phyloP scores from a whole-genome alignment of 805 yeast species.

The Candida nanaspora region DNA sequence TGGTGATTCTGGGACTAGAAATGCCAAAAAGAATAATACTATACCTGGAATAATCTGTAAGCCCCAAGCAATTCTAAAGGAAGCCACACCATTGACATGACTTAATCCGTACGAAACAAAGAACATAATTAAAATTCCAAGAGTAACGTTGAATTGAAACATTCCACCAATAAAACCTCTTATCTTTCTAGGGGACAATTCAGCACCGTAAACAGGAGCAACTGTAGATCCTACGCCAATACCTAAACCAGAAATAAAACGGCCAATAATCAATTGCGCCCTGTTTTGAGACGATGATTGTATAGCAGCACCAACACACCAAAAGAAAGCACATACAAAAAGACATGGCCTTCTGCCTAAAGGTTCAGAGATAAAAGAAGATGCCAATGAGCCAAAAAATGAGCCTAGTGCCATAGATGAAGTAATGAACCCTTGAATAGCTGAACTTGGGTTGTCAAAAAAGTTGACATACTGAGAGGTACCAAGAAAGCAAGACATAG shows the following conservation, averaged over 20 bases:
- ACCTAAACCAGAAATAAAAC: conserved; percentile 40
- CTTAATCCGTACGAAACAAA: conserved; percentile 35
- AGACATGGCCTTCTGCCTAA: conserved; percentile 34
- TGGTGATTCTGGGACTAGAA: conserved; percentile 32
- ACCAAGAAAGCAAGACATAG: conserved; percentile 60
- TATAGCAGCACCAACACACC: conserved; percentile 40
- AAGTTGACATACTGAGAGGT: conserved; percentile 38
- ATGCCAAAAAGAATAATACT: conserved; percentile 27
- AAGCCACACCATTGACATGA: conserved; percentile 28
- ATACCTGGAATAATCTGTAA: conserved; percentile 40
- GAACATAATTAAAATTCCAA: conserved; percentile 35
- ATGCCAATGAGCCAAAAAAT: conserved; percentile 51
- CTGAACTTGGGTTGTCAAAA: conserved; percentile 44
- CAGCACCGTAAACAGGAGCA: conserved; percentile 41
- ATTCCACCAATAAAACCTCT: conserved; percentile 53
- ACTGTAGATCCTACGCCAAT: conserved; percentile 29
- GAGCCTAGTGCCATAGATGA: conserved; percentile 73
- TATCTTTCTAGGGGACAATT: conserved; percentile 43
- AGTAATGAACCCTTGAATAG: conserved; percentile 61
- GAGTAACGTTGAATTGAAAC: conserved; percentile 52
- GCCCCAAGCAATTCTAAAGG: conserved; percentile 46
- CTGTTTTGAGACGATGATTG: conserved; percentile 33
- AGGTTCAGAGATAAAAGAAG: conserved; percentile 37
- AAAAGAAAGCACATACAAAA: conserved; percentile 11
- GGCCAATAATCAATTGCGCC: conserved; percentile 28